Conservation (phyloP, 306 rosid genomes). For the Acacia crassicarpa region DNA sequence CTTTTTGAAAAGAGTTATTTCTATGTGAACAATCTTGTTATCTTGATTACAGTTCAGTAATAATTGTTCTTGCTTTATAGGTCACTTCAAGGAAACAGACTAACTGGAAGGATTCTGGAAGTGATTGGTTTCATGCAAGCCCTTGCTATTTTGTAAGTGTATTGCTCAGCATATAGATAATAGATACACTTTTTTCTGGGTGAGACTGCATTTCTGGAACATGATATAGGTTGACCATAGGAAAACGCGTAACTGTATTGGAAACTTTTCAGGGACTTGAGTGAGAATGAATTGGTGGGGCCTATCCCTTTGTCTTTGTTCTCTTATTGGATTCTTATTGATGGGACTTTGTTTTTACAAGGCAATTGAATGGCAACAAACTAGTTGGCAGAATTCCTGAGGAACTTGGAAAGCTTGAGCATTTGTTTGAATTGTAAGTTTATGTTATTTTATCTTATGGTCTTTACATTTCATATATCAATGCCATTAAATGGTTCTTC, state of each 20-base stretch:
- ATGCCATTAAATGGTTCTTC: not conserved
- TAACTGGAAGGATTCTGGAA: conserved; percentile 82
- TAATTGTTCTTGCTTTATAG: conserved; percentile 29
- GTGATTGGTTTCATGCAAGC: conserved; percentile 99
- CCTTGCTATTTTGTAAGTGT: conserved; percentile 86
- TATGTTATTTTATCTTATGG: no score
- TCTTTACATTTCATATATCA: not conserved
- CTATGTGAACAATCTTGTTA: not conserved
- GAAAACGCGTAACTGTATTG: not conserved
- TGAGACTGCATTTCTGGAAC: not conserved
- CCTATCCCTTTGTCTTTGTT: conserved; percentile 43
- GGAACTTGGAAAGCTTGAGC: conserved; percentile 82
- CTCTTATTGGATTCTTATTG: not conserved
- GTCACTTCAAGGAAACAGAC: conserved; percentile 88
- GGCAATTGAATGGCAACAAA: conserved; percentile 77
- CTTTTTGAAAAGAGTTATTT: not conserved
- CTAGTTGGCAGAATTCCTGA: conserved; percentile 70
- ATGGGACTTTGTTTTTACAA: conserved; percentile 16
- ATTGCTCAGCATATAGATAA: not conserved
- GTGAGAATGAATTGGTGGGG: conserved; percentile 83
- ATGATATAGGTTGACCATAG: not conserved
- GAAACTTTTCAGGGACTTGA: conserved; percentile 66
- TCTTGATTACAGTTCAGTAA: not conserved
- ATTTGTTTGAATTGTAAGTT: conserved; percentile 84
- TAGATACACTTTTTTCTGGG: not conserved